These are phyloP conservation scores for Achaetomiella virescens DNA, from an alignment of 495 filamentous ascomycete species.

Conservation along the genomic window DNA sequence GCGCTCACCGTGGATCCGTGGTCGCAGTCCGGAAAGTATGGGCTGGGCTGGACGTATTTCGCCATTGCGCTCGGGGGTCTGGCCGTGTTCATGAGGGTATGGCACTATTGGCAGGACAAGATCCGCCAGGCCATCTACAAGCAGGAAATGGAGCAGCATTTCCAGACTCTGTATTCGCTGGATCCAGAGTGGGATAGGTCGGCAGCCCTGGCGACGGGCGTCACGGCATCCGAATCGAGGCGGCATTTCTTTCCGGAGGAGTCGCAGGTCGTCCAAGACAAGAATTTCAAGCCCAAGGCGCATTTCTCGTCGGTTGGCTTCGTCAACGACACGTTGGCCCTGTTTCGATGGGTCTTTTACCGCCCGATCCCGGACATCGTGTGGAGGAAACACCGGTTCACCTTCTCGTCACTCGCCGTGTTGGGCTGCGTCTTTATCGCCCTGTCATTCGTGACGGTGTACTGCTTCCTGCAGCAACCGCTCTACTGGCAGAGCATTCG, in stretches of 20 bases:
- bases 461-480: conserved; percentile 76
- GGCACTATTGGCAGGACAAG: conserved; percentile 83
- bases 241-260: conserved; percentile 67
- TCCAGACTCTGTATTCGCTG: conserved; percentile 46
- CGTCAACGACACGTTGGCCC: conserved; percentile 67
- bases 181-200: conserved; percentile 61
- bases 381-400: conserved; percentile 56
- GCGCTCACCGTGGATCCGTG: conserved; percentile 75
- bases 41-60: conserved; percentile 82
- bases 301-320: conserved; percentile 62
- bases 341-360: conserved; percentile 82
- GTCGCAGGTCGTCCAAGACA: conserved; percentile 34
- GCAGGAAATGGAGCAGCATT: conserved; percentile 57
- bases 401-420: conserved; percentile 71
- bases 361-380: conserved; percentile 65
- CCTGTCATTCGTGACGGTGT: conserved; percentile 67
- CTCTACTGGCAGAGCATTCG: conserved; percentile 76
- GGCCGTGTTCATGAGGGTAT: conserved; percentile 61
- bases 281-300: conserved; percentile 54
- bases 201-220: conserved; percentile 59
- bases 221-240: conserved; percentile 43
- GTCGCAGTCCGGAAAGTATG: conserved; percentile 77
- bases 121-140: conserved; percentile 77
- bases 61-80: conserved; percentile 61
- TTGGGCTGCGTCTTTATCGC: conserved; percentile 57